Conservation (phyloP, 805 yeast genomes). For the Barnettozyma wickerhamii region DNA sequence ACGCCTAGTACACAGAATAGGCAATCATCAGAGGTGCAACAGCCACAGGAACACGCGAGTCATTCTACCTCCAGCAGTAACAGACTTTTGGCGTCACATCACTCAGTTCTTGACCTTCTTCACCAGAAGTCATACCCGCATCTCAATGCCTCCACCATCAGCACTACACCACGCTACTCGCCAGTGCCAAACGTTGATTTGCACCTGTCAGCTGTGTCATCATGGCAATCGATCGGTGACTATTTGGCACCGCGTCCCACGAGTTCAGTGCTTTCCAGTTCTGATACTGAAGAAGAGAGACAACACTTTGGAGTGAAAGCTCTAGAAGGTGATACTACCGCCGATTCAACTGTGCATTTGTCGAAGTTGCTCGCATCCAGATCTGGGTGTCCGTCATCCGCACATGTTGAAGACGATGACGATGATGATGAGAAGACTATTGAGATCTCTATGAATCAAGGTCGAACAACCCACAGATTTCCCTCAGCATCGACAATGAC, state of each 20-base stretch:
- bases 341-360: conserved; percentile 1
- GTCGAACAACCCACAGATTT: conserved; percentile 5
- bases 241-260: conserved; percentile 22
- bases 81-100: conserved; percentile 22
- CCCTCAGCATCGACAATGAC: background rate
- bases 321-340: background rate
- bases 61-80: conserved; percentile 9
- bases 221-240: conserved; percentile 23
- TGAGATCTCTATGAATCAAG: conserved; percentile 20
- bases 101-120: conserved; percentile 22
- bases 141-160: background rate
- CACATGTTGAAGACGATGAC: background rate
- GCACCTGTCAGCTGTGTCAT: conserved; percentile 8
- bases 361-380: background rate
- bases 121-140: conserved; percentile 9
- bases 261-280: conserved; percentile 25
- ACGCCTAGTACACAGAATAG: conserved; percentile 13
- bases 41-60: background rate
- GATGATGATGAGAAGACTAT: conserved; percentile 24
- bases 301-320: background rate
- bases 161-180: conserved; percentile 1
- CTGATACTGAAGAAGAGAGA: conserved; percentile 26
- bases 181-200: conserved; percentile 2
- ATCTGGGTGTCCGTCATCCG: conserved; percentile 6
- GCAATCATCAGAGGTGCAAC: background rate